A percentile compares a stretch with the other conserved stretches of the same genome.
Evolutionary conservation across 129 eudicot species (phyloP).

Genomic region (Escallonia herrerae): DNA sequence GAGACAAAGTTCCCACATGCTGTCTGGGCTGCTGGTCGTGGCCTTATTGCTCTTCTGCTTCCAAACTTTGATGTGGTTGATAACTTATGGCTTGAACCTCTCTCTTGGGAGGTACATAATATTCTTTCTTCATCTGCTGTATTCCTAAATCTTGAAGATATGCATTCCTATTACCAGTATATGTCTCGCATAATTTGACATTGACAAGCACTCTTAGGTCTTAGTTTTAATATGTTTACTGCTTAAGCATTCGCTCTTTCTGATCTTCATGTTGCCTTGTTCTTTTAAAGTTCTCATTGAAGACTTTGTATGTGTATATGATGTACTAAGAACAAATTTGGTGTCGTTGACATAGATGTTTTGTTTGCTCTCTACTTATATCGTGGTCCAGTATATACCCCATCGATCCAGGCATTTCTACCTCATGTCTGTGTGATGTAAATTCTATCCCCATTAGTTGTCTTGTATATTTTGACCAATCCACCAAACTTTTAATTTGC

Average conservation of each 20-base stretch:
- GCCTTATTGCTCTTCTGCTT: constrained; percentile 72
- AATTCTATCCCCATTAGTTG: too few relatives aligned
- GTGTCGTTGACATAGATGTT: too few relatives aligned
- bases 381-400: too few relatives aligned
- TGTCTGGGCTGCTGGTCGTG: constrained; percentile 98
- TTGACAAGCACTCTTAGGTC: background rate
- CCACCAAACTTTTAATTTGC: too few relatives aligned
- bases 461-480: too few relatives aligned
- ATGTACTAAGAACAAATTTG: too few relatives aligned
- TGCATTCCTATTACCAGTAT: background rate
- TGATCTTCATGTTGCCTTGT: too few relatives aligned
- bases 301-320: too few relatives aligned
- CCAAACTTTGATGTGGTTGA: constrained; percentile 94
- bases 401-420: too few relatives aligned
- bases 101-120: constrained; percentile 69
- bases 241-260: background rate
- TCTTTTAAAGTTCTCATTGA: too few relatives aligned
- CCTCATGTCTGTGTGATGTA: too few relatives aligned
- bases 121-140: background rate
- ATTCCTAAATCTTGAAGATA: background rate
- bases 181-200: background rate
- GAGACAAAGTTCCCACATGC: constrained; percentile 92
- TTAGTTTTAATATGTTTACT: background rate
- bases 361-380: too few relatives aligned
- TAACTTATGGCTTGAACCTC: constrained; percentile 91